Percentiles rank a stretch among this genome's conserved stretches.
These are phyloP conservation scores for Chlorophyllum brunneum DNA, from an alignment of 768 basidiomycete species.

Conservation along the genomic window DNA sequence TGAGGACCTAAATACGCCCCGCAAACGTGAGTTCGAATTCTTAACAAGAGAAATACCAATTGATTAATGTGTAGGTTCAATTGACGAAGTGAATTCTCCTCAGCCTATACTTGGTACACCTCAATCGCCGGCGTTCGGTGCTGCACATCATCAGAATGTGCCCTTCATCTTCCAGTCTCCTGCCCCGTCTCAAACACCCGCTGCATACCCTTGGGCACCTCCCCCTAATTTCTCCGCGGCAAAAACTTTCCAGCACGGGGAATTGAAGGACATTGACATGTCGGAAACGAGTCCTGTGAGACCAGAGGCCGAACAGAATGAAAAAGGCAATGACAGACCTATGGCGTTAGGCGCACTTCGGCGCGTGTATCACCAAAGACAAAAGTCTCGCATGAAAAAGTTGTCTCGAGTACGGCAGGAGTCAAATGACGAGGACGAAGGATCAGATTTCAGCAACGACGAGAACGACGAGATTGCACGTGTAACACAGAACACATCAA, in stretches of 20 bases:
- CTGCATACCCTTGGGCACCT: constrained; percentile 63
- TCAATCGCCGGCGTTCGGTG: constrained; percentile 52
- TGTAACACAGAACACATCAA: constrained; percentile 55
- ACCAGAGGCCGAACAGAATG: constrained; percentile 27
- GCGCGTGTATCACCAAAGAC: constrained; percentile 61
- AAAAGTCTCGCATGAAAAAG: constrained; percentile 36
- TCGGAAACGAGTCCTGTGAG: constrained; percentile 61
- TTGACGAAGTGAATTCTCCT: constrained; percentile 39
- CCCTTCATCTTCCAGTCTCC: constrained; percentile 66
- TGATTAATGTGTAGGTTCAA: constrained; percentile 28
- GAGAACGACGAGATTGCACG: constrained; percentile 31
- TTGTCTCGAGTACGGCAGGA: constrained; percentile 22
- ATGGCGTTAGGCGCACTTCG: constrained; percentile 64
- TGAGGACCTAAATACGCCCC: constrained; percentile 50
- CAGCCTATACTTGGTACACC: constrained; percentile 34
- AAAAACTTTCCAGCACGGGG: constrained; percentile 53
- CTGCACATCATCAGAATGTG: constrained; percentile 50
- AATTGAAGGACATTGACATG: constrained; percentile 74
- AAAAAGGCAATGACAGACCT: constrained; percentile 33
- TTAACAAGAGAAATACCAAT: not conserved
- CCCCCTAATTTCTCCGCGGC: constrained; percentile 56
- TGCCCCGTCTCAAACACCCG: constrained; percentile 38
- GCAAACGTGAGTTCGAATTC: constrained; percentile 56
- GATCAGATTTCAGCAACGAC: constrained; percentile 47
- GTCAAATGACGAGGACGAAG: constrained; percentile 35